These are phyloP conservation scores for Ploettnerulaceae sp. DNA, from an alignment of 2,329 filamentous ascomycete species.

Conservation along the genomic window DNA sequence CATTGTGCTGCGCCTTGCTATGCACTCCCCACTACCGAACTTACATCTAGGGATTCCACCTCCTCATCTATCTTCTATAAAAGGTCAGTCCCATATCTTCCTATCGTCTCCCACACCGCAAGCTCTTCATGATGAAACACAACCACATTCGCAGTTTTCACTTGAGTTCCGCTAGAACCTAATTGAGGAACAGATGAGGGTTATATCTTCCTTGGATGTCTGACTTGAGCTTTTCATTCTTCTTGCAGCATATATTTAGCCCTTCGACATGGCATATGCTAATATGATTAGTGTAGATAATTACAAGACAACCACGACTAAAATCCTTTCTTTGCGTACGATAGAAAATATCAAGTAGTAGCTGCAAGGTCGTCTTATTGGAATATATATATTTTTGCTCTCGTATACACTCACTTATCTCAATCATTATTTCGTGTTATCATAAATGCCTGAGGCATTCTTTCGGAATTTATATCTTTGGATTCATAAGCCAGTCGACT, in stretches of 20 bases:
- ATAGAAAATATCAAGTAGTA: too few relatives aligned
- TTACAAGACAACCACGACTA: too few relatives aligned
- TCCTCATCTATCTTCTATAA: neutral
- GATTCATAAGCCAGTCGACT: too few relatives aligned
- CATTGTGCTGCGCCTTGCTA: neutral
- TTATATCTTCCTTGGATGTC: conserved; percentile 71
- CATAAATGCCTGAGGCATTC: too few relatives aligned
- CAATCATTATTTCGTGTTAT: too few relatives aligned
- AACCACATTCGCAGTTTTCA: conserved; percentile 85
- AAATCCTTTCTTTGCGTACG: too few relatives aligned
- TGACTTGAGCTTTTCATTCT: conserved; percentile 40
- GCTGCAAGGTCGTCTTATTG: too few relatives aligned
- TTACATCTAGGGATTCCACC: conserved; percentile 2
- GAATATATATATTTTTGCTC: too few relatives aligned
- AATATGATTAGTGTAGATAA: conserved; percentile 1
- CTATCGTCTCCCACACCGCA: conserved; percentile 7
- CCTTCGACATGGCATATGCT: neutral
- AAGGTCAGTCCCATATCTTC: conserved; percentile 20
- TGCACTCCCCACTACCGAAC: neutral
- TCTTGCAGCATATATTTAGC: neutral
- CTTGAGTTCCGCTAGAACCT: conserved; percentile 67
- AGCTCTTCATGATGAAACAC: conserved; percentile 65
- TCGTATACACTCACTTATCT: too few relatives aligned
- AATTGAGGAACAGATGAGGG: conserved; percentile 63
- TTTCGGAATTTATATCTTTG: too few relatives aligned